Base-by-base conservation (phyloP, 116 monocot species). In the Posidonia oceanica region DNA sequence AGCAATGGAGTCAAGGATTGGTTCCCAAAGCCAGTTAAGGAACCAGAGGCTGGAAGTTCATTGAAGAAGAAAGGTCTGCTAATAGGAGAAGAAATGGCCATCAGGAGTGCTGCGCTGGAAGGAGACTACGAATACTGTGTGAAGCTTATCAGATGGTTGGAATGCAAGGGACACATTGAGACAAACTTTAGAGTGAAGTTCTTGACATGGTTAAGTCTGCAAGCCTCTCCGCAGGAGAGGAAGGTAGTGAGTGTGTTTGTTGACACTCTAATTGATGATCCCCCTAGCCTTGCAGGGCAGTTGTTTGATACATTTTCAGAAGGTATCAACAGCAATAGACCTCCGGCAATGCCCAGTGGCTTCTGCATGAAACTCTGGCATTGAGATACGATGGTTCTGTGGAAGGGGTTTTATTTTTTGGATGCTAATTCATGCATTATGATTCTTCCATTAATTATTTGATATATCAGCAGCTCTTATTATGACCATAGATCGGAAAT, bases 201-300 rank as follows among this genome's bases (percentile, higher is more conserved):
- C 70, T 68, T 92, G 37, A 88, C 92, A 29, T 92, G 92, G 92
- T 86, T 86, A 77, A 92, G 92, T 64, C 63, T 92, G 44, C 69
- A 80, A 22, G 85, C 92, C 7, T 82, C 80, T 1, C 66, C 79
- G 15, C 83, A 83, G 39, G 92, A 92, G 72, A 77, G 92, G 16
- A 83, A 77, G 63, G 77, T 92, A 10, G 92, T 92, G 2, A 80
- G 71, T 51, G 85, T 81, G 29, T 92, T 79, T 12, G 79, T 92
- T 13, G 75, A 81, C 61, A 82, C 86, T 29, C 64, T 92, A 23
- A 80, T 83, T 21, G 88, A 92, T 23, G 92, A 92, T 38, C 88
- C 92, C 2, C 71, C 78, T 18, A 86, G 88, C 68, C 70, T 92
- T 3, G 88, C 83, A n/a, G 92, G 82, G 14, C 92, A 92, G 76